These are phyloP conservation scores for Ocimum tenuiflorum DNA, from an alignment of 257 asterid species.

Conservation along the genomic window DNA sequence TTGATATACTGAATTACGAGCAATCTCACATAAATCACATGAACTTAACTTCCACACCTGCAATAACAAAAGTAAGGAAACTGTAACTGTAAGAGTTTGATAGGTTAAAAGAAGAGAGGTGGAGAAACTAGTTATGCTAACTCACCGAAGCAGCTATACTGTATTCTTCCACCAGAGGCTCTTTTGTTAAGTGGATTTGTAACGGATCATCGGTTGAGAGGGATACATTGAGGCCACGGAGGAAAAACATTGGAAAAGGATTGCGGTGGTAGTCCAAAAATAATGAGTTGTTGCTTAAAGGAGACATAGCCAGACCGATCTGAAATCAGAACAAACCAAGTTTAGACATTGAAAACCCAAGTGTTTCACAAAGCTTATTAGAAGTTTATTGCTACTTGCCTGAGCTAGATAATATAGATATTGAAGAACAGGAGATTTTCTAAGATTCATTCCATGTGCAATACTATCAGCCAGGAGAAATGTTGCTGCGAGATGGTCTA, in stretches of 20 bases:
- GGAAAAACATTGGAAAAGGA: constrained; percentile 85
- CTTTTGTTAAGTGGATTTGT: constrained; percentile 95
- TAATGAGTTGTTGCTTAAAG: constrained; percentile 91
- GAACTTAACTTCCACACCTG: constrained; percentile 97
- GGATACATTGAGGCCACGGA: constrained; percentile 91
- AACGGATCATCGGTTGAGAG: constrained; percentile 96
- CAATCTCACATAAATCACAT: constrained; percentile 93
- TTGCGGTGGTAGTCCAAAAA: constrained; percentile 96
- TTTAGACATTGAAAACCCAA: constrained; percentile 18
- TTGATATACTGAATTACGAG: constrained; percentile 92
- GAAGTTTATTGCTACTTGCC: constrained; percentile 38
- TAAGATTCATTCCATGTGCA: constrained; percentile 91
- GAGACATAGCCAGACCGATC: constrained; percentile 99
- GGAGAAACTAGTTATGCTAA: constrained; percentile 3
- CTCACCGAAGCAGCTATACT: constrained; percentile 99
- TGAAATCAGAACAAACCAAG: constrained; percentile 23
- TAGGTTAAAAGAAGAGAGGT: neutral
- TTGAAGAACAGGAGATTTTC: constrained; percentile 93
- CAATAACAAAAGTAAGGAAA: neutral
- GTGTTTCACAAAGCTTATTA: neutral
- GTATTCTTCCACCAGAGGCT: constrained; percentile 95
- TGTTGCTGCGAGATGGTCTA: constrained; percentile 96
- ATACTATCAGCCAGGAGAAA: constrained; percentile 82
- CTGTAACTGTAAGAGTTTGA: neutral
- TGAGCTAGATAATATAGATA: constrained; percentile 88